phyloP scores from a whole-genome alignment of 768 basidiomycete species.

The Gyrodon lividus region DNA sequence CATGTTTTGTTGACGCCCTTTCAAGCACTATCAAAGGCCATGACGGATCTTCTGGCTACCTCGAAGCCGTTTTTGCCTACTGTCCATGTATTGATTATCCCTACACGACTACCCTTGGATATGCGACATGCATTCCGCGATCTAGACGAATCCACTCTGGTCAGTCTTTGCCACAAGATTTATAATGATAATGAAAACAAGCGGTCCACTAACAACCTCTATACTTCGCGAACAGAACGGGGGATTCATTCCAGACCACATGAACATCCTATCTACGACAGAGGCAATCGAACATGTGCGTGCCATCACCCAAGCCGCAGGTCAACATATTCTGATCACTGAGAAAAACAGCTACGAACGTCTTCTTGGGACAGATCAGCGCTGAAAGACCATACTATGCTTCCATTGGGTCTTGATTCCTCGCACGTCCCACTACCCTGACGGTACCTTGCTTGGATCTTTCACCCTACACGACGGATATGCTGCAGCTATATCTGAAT shows the following conservation, averaged over 20 bases:
- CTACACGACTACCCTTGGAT: constrained; percentile 73
- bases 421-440: constrained; percentile 19
- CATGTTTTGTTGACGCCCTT: not conserved
- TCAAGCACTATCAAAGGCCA: constrained; percentile 39
- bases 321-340: not conserved
- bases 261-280: constrained; percentile 63
- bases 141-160: constrained; percentile 62
- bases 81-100: constrained; percentile 70
- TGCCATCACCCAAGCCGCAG: not conserved
- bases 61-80: constrained; percentile 69
- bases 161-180: constrained; percentile 31
- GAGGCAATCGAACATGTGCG: constrained; percentile 62
- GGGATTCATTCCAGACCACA: constrained; percentile 63
- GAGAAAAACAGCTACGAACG: constrained; percentile 45
- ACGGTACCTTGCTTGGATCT: not conserved
- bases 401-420: constrained; percentile 55
- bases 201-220: not conserved
- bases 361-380: constrained; percentile 48
- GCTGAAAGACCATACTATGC: constrained; percentile 50
- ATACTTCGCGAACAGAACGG: constrained; percentile 40
- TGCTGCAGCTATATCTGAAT: not conserved
- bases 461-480: not conserved
- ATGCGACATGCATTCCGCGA: constrained; percentile 65
- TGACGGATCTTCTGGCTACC: constrained; percentile 50
- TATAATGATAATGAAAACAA: not conserved